Conservation (phyloP, 176 grass and related monocot genomes). For the Secale cereale region DNA sequence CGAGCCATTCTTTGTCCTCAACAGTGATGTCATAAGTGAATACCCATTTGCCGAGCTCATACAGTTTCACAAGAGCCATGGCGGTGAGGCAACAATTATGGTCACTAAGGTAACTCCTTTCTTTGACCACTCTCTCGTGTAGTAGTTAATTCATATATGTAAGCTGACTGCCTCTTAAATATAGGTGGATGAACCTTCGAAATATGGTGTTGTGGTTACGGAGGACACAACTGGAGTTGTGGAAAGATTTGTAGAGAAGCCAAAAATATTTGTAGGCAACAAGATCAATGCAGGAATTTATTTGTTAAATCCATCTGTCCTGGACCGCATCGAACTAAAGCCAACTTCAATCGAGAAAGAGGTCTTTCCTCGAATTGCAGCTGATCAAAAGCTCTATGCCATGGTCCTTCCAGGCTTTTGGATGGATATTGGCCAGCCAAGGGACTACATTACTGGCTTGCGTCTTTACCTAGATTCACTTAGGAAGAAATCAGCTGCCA, state of each 20-base stretch:
- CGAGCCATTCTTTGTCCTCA: constrained; percentile 89
- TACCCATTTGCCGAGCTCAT: constrained; percentile 90
- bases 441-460: constrained; percentile 85
- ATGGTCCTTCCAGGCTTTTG: constrained; percentile 98
- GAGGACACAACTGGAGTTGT: constrained; percentile 73
- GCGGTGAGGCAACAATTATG: constrained; percentile 86
- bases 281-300: constrained; percentile 98
- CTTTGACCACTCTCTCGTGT: background rate
- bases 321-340: constrained; percentile 77
- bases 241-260: constrained; percentile 91
- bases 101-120: constrained; percentile 75
- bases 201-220: constrained; percentile 94
- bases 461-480: constrained; percentile 78
- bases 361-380: constrained; percentile 78
- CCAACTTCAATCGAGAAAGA: constrained; percentile 99
- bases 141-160: background rate
- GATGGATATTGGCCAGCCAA: constrained; percentile 96
- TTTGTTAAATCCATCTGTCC: constrained; percentile 83
- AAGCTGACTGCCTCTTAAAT: constrained; percentile 20
- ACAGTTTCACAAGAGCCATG: constrained; percentile 79
- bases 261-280: constrained; percentile 95
- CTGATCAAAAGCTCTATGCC: constrained; percentile 48
- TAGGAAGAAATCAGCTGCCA: constrained; percentile 62
- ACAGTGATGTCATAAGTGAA: constrained; percentile 92
- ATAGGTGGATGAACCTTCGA: constrained; percentile 92